Conservation (phyloP, 331 rosid genomes). For the Spiraea crenata region DNA sequence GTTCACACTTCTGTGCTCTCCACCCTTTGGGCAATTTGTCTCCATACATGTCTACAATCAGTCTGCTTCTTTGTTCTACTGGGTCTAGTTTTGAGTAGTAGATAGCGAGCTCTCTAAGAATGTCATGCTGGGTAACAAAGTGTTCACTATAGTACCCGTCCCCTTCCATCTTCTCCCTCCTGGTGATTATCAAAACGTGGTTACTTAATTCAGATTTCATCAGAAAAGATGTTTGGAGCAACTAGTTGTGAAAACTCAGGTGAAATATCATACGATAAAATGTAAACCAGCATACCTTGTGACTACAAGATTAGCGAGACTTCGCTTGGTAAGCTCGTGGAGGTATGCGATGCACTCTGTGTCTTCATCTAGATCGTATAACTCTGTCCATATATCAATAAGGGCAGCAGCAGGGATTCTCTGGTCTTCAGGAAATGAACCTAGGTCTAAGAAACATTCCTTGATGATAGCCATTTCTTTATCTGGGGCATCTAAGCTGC, state of each 20-base stretch:
- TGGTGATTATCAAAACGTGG: background rate
- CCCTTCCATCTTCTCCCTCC: constrained; percentile 9
- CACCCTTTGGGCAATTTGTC: constrained; percentile 52
- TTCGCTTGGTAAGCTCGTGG: constrained; percentile 27
- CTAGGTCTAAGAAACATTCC: constrained; percentile 62
- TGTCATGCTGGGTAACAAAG: constrained; percentile 19
- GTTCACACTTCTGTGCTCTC: constrained; percentile 30
- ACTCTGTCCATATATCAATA: constrained; percentile 59
- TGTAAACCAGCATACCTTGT: constrained; percentile 39
- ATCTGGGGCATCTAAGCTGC: constrained; percentile 40
- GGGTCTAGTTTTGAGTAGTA: constrained; percentile 31
- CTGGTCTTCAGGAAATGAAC: constrained; percentile 58
- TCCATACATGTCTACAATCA: constrained; percentile 35
- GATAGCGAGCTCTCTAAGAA: constrained; percentile 49
- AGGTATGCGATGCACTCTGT: constrained; percentile 39
- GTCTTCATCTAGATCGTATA: constrained; percentile 30
- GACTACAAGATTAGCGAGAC: constrained; percentile 45
- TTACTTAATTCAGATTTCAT: background rate
- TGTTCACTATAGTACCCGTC: constrained; percentile 40
- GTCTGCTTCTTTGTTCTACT: constrained; percentile 33
- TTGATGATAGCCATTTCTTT: constrained; percentile 24
- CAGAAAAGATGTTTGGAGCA: too few species aligned
- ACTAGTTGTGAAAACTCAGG: too few species aligned
- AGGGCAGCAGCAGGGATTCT: constrained; percentile 56
- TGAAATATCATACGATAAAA: too few species aligned